Conservation (phyloP, 768 basidiomycete species). For the Inosperma sp. region DNA sequence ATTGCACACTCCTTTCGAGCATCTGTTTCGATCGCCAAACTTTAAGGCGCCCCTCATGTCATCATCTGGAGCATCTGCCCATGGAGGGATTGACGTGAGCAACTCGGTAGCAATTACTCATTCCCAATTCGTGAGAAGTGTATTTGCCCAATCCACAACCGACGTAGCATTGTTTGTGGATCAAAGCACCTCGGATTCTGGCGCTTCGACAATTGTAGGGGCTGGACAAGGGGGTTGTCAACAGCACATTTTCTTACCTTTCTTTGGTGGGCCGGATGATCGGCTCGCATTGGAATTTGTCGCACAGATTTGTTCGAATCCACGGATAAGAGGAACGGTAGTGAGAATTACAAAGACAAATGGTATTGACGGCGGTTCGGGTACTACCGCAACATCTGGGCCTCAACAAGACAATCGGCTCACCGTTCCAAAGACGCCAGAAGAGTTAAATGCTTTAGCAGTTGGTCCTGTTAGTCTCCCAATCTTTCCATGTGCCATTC, state of each 20-base stretch:
- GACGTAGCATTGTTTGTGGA: conserved; percentile 89
- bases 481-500: not conserved
- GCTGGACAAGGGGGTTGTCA: conserved; percentile 23
- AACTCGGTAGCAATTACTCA: conserved; percentile 52
- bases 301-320: conserved; percentile 73
- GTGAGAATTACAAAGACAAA: conserved; percentile 57
- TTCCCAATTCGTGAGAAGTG: conserved; percentile 77
- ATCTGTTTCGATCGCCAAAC: conserved; percentile 43
- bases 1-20: conserved; percentile 66
- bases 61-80: conserved; percentile 10
- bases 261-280: conserved; percentile 95
- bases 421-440: conserved; percentile 22
- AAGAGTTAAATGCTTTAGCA: conserved; percentile 39
- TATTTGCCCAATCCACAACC: conserved; percentile 64
- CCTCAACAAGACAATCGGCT: not conserved
- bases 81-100: conserved; percentile 10
- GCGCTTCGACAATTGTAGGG: conserved; percentile 8
- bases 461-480: conserved; percentile 43
- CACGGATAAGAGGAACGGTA: conserved; percentile 67
- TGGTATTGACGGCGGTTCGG: conserved; percentile 8
- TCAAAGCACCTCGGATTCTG: conserved; percentile 37
- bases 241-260: conserved; percentile 78
- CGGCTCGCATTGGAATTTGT: conserved; percentile 81
- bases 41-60: conserved; percentile 12
- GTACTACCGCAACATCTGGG: conserved; percentile 17